Conservation (phyloP, 176 grass and related monocot genomes). For the Stipa capillata region DNA sequence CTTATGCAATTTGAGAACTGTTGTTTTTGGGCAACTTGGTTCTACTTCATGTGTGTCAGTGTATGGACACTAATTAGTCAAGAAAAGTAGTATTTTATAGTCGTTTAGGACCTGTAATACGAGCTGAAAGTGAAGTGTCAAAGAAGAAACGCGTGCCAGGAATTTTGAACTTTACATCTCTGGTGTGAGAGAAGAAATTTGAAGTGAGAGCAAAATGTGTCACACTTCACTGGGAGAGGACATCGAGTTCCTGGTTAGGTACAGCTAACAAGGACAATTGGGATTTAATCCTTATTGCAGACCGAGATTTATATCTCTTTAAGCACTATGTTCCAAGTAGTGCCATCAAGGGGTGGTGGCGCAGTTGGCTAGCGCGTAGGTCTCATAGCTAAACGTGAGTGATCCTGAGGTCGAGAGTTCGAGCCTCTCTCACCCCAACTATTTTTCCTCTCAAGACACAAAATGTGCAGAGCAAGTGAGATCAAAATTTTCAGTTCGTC, state of each 20-base stretch:
- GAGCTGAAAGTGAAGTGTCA: constrained; percentile 8
- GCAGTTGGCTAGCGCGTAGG: constrained; percentile 81
- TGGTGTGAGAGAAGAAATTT: neutral
- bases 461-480: no score
- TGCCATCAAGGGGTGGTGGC: constrained; percentile 67
- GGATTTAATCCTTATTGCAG: neutral
- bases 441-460: no score
- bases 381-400: constrained; percentile 53
- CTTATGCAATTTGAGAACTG: neutral
- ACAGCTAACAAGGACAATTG: constrained; percentile 4
- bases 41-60: neutral
- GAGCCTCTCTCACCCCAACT: constrained; percentile 95
- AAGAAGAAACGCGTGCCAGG: constrained; percentile 18
- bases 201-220: neutral
- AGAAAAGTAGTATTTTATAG: neutral
- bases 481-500: no score
- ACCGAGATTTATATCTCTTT: no score
- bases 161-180: neutral
- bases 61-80: neutral
- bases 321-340: no score
- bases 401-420: constrained; percentile 98
- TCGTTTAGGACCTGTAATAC: neutral
- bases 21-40: neutral
- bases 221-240: neutral
- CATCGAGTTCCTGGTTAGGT: constrained; percentile 18